phyloP scores from a whole-genome alignment of 2,329 filamentous ascomycete genomes.

The Cercospora berteroae region DNA sequence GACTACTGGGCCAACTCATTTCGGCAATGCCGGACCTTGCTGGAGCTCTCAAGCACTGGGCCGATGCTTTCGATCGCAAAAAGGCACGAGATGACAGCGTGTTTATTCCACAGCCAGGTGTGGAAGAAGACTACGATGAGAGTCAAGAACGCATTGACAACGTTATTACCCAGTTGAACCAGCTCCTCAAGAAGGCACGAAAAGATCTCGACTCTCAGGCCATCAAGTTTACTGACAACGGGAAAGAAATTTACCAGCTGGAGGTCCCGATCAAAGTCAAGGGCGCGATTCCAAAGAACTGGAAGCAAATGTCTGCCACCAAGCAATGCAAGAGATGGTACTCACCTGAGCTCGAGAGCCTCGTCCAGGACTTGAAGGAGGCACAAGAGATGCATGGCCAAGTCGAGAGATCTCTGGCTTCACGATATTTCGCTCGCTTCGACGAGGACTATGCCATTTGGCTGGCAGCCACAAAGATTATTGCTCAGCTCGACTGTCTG shows the following conservation, averaged over 20 bases:
- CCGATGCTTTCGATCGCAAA: slow-evolving; percentile 80
- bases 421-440: slow-evolving; percentile 81
- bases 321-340: slow-evolving; percentile 90
- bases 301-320: slow-evolving; percentile 96
- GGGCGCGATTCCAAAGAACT: slow-evolving; percentile 69
- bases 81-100: slow-evolving; percentile 77
- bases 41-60: slow-evolving; percentile 77
- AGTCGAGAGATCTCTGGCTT: slow-evolving; percentile 80
- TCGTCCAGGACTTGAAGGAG: slow-evolving; percentile 87
- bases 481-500: slow-evolving; percentile 90
- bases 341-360: slow-evolving; percentile 73
- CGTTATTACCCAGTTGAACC: slow-evolving; percentile 70
- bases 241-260: slow-evolving; percentile 95
- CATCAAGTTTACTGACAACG: slow-evolving; percentile 64
- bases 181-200: slow-evolving; percentile 68
- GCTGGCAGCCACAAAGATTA: slow-evolving; percentile 84
- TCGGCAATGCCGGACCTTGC: slow-evolving; percentile 80
- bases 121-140: slow-evolving; percentile 88
- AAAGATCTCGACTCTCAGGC: slow-evolving; percentile 70
- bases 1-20: slow-evolving; percentile 80
- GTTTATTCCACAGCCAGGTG: slow-evolving; percentile 78
- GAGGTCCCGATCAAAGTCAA: slow-evolving; percentile 85
- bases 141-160: slow-evolving; percentile 74
- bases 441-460: slow-evolving; percentile 82
- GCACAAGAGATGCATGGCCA: slow-evolving; percentile 91